Evolutionary conservation across 2,329 filamentous ascomycete genomes (phyloP).

Genomic region (Pestalotiopsis sp.): DNA sequence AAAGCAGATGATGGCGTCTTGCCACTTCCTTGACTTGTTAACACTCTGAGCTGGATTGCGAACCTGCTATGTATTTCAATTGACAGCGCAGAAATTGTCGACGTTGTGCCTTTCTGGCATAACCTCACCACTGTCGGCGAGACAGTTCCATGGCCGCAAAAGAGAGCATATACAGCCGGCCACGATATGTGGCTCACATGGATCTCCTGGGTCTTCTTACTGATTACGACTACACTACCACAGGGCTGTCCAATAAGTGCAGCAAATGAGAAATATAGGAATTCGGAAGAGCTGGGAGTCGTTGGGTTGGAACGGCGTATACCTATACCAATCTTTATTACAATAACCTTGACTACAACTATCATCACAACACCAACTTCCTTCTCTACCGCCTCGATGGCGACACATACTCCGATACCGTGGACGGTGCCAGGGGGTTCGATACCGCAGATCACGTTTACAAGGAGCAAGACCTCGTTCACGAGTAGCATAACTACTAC

Average conservation of each 20-base stretch:
- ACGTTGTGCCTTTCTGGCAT: background rate
- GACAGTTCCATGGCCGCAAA: background rate
- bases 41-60: background rate
- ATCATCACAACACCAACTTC: background rate
- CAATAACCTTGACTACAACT: constrained; percentile 5
- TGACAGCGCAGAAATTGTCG: background rate
- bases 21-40: background rate
- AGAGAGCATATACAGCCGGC: background rate
- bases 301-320: background rate
- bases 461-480: background rate
- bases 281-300: background rate
- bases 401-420: background rate
- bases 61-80: background rate
- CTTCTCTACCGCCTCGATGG: background rate
- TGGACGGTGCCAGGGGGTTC: constrained; percentile 1
- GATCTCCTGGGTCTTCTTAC: background rate
- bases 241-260: background rate
- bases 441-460: background rate
- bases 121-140: background rate
- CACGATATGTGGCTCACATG: background rate
- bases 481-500: background rate
- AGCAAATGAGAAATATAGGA: background rate
- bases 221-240: background rate
- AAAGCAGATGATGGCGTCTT: background rate
- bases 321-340: background rate